Percentiles rank a stretch among this genome's conserved stretches.
Evolutionary conservation across 2,329 filamentous ascomycete species (phyloP).

Genomic region (Colletotrichum tropicicola): DNA sequence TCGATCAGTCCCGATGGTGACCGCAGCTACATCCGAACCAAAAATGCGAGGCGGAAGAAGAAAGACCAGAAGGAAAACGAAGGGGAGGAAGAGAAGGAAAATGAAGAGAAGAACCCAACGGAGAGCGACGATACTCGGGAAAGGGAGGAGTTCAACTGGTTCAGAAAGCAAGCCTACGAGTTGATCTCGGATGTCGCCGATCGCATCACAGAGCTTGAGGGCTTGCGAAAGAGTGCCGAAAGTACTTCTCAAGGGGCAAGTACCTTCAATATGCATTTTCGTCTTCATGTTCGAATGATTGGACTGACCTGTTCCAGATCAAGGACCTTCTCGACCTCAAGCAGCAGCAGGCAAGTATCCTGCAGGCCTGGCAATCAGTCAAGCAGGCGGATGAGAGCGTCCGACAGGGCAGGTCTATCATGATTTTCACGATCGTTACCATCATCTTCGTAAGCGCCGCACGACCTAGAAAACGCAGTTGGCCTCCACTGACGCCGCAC

Average conservation of each 20-base stretch:
- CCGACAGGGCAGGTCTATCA: slow-evolving; percentile 51
- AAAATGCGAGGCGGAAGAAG: background rate
- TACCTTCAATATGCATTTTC: background rate
- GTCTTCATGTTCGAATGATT: slow-evolving; percentile 30
- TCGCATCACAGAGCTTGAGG: slow-evolving; percentile 44
- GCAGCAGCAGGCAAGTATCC: slow-evolving; percentile 54
- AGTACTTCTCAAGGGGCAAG: slow-evolving; percentile 44
- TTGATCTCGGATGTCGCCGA: slow-evolving; percentile 35
- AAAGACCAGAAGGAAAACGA: background rate
- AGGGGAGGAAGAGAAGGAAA: no score
- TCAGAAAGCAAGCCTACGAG: slow-evolving; percentile 34
- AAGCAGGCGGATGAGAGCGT: slow-evolving; percentile 49
- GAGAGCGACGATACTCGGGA: no score
- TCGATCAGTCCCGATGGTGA: background rate
- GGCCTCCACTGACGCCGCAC: slow-evolving; percentile 4
- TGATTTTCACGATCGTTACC: slow-evolving; percentile 56
- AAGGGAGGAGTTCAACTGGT: slow-evolving; percentile 35
- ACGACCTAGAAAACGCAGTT: no score
- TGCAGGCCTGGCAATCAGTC: slow-evolving; percentile 52
- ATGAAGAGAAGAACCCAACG: background rate
- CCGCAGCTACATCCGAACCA: background rate
- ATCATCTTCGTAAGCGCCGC: slow-evolving; percentile 52
- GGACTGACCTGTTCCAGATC: slow-evolving; percentile 28
- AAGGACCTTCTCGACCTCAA: slow-evolving; percentile 52
- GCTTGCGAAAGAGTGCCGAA: slow-evolving; percentile 41